These are phyloP conservation scores for Odontarrhena argentea DNA, from an alignment of 345 rosid species.

Conservation along the genomic window DNA sequence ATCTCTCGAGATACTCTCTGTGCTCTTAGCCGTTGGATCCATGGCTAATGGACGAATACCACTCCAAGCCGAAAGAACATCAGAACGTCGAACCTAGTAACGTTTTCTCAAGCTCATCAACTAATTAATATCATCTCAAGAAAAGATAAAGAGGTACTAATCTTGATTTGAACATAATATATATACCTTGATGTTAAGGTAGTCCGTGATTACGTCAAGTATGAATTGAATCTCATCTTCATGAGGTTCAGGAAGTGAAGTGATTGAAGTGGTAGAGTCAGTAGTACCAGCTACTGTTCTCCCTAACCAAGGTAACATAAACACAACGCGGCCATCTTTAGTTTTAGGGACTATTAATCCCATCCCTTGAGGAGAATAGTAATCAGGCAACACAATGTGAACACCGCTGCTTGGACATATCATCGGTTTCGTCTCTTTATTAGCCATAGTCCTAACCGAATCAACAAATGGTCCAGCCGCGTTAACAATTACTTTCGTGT, in stretches of 20 bases:
- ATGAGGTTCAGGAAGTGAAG: constrained; percentile 89
- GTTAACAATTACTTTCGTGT: constrained; percentile 87
- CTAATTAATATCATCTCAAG: background rate
- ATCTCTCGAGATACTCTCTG: constrained; percentile 96
- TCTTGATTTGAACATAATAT: constrained; percentile 19
- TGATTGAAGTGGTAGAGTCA: constrained; percentile 83
- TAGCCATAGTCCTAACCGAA: constrained; percentile 78
- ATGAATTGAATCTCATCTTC: constrained; percentile 98
- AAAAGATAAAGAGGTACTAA: no score
- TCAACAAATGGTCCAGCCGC: constrained; percentile 99
- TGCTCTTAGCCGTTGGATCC: constrained; percentile 88
- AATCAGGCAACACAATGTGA: constrained; percentile 91
- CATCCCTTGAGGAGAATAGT: constrained; percentile 99
- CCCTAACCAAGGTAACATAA: constrained; percentile 98
- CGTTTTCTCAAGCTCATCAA: constrained; percentile 18
- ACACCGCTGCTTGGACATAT: constrained; percentile 98
- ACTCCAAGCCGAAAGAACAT: constrained; percentile 99
- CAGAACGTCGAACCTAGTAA: constrained; percentile 75
- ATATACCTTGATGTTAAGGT: constrained; percentile 75
- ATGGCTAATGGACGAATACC: constrained; percentile 94
- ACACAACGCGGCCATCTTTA: constrained; percentile 97
- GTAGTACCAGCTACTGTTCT: constrained; percentile 97
- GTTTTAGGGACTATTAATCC: constrained; percentile 99
- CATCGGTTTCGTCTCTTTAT: constrained; percentile 65
- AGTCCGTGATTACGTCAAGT: constrained; percentile 90